Conservation (phyloP, 2,329 filamentous ascomycete genomes). For the Harringtonia aguacate region DNA sequence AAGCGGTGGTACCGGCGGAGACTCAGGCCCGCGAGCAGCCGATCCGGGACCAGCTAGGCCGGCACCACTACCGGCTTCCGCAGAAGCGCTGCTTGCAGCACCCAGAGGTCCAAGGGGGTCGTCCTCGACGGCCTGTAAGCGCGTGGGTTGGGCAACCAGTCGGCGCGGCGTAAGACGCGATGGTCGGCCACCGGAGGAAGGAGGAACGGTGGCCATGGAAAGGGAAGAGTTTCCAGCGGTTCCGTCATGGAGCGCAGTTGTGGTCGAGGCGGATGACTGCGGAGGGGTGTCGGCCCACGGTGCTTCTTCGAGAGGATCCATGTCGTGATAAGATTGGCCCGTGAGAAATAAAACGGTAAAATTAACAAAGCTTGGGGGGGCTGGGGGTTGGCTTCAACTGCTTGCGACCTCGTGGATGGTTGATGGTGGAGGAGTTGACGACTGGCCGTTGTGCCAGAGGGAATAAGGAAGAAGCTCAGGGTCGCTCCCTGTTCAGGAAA, state of each 20-base stretch:
- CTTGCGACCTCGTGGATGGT: no score
- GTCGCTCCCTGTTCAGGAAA: no score
- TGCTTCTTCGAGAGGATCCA: conserved; percentile 40
- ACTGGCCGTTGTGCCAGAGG: no score
- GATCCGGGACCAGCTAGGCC: neutral
- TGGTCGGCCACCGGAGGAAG: conserved; percentile 24
- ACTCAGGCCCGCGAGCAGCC: conserved; percentile 5
- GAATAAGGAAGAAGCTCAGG: no score
- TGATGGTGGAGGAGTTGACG: no score
- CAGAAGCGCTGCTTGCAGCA: conserved; percentile 29
- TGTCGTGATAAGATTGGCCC: conserved; percentile 14
- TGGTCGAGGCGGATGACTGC: conserved; percentile 13
- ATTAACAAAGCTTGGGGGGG: no score
- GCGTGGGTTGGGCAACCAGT: conserved; percentile 64
- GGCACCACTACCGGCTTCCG: conserved; percentile 9
- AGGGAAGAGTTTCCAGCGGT: conserved; percentile 19
- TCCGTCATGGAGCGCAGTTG: conserved; percentile 3
- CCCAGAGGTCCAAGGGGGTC: conserved; percentile 69
- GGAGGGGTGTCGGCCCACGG: conserved; percentile 39
- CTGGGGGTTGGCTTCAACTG: no score
- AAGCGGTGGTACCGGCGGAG: conserved; percentile 58
- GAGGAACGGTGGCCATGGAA: conserved; percentile 15
- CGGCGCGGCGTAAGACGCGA: conserved; percentile 43
- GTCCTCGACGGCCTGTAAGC: conserved; percentile 67
- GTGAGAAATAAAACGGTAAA: no score